Conservation (phyloP, 1,284 basidiomycete species). For the Polyporus tsugae region DNA sequence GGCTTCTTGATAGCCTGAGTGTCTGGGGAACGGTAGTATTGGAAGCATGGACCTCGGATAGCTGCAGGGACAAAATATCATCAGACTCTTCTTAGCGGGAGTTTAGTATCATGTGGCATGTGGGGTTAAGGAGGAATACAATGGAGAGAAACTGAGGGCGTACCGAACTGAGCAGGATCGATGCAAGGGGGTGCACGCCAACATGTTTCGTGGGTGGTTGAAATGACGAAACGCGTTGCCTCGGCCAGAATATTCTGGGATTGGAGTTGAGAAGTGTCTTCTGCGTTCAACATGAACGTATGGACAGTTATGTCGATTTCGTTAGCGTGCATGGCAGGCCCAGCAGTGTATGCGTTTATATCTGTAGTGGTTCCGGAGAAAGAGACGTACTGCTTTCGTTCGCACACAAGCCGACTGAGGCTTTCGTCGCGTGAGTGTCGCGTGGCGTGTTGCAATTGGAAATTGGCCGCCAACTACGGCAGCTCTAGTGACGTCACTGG, state of each 20-base stretch:
- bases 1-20: no score
- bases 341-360: neutral
- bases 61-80: neutral
- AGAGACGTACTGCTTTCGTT: neutral
- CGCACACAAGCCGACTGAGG: no score
- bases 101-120: no score
- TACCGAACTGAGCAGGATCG: neutral
- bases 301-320: neutral
- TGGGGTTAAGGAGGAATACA: neutral
- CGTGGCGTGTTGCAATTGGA: no score
- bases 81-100: neutral
- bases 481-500: no score
- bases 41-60: conserved; percentile 1
- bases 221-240: neutral
- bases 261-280: neutral
- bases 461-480: no score
- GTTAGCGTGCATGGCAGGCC: neutral
- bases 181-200: neutral
- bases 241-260: conserved; percentile 6
- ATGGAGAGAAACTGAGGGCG: neutral
- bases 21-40: neutral
- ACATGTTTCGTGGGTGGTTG: neutral
- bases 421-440: neutral
- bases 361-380: neutral
- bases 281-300: neutral